Conservation (phyloP, 2,329 filamentous ascomycete genomes). For the Alternaria arbusti region DNA sequence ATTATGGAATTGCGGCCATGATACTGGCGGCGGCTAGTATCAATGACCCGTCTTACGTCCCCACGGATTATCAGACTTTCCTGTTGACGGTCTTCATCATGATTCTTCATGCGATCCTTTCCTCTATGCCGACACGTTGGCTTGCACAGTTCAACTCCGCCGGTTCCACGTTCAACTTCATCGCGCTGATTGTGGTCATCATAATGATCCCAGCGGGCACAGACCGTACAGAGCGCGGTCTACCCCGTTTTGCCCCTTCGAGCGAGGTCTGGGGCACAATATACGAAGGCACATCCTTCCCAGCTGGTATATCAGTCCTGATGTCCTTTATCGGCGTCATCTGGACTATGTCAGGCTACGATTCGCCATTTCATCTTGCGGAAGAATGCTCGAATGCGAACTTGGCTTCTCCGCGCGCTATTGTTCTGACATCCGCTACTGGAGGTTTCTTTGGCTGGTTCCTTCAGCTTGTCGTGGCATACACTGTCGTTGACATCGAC, state of each 20-base stretch:
- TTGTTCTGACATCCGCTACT: slow-evolving; percentile 70
- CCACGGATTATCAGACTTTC: slow-evolving; percentile 70
- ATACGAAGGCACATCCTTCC: slow-evolving; percentile 70
- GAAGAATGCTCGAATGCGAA: slow-evolving; percentile 78
- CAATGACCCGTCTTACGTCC: slow-evolving; percentile 68
- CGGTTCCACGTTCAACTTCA: slow-evolving; percentile 74
- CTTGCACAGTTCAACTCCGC: slow-evolving; percentile 73
- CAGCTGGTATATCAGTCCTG: slow-evolving; percentile 69
- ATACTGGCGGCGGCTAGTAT: slow-evolving; percentile 75
- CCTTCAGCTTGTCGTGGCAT: slow-evolving; percentile 75
- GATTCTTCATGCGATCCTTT: slow-evolving; percentile 70
- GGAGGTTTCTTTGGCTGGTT: slow-evolving; percentile 75
- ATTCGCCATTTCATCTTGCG: slow-evolving; percentile 73
- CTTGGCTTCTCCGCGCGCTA: slow-evolving; percentile 72
- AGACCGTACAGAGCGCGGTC: slow-evolving; percentile 57
- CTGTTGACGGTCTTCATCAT: slow-evolving; percentile 71
- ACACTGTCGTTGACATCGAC: slow-evolving; percentile 70
- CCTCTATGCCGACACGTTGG: slow-evolving; percentile 73
- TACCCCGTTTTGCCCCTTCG: slow-evolving; percentile 65
- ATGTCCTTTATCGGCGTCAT: slow-evolving; percentile 76
- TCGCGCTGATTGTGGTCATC: slow-evolving; percentile 69
- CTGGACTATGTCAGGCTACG: slow-evolving; percentile 73
- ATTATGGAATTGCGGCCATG: slow-evolving; percentile 73
- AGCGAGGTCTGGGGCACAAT: slow-evolving; percentile 70
- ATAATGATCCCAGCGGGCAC: slow-evolving; percentile 71